Base-by-base conservation (phyloP, 805 yeast species). In the Diddensiella santjacobensis region DNA sequence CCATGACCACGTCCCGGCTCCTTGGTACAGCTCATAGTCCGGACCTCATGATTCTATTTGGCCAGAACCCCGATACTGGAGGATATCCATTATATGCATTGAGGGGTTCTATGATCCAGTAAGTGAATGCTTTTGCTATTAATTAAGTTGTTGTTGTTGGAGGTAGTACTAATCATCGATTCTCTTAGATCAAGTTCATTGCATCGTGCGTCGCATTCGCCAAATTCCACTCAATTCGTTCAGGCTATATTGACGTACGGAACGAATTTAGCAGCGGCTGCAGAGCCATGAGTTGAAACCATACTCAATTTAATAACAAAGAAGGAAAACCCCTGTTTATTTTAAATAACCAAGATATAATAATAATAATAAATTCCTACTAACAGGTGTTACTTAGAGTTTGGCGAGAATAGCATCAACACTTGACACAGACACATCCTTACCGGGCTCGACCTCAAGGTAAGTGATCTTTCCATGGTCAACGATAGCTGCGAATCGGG, bases 401-500 rank as follows among this genome's bases (percentile, higher is more conserved):
- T 65, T 63, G 44, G 71, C 63, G 33, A 58, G 51, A 26, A 75
- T 71, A 23, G 78, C 73, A 38, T 76, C 77, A 45, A 58, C 66
- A 31, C 77, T 73, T 48, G 77, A 71, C 45, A 71, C 76, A 40
- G 69, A 59, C 42, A 75, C 77, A 38, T 64, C 77, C 22, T 61
- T 53, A 30, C 66, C 70, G 8, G 70, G 61, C 65, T 78, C 83
- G 51, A 65, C 66, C 54, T 76, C 80, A 31, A 74, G 67, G 64
- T 79, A 80, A 45, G 67, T 65, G 49, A 80, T 74, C 50, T 68
- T 67, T 58, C 82, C 83, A 50, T 78, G 67, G 58, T 79, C 81
- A 45, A 85, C 80, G 53, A 88, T 71, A 49, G 83, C 70, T 39
- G 91, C 88, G 69, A 80, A 87, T 69, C 96, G 79, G 54, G 74